Evolutionary conservation across 305 asterid genomes (phyloP).

Genomic region (Striga hermonthica): DNA sequence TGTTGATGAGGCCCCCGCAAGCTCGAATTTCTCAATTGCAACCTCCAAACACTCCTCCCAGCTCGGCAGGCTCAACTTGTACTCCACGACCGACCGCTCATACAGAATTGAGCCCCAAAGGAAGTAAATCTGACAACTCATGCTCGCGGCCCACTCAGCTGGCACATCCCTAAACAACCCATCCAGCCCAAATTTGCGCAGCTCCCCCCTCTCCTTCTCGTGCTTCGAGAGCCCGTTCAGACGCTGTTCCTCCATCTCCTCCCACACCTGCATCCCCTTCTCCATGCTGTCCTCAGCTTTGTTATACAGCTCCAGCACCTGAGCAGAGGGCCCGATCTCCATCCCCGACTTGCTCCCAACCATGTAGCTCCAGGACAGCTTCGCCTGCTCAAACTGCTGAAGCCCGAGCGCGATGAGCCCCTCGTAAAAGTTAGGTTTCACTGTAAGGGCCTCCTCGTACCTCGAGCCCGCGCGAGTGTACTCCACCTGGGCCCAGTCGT

Average conservation of each 20-base stretch:
- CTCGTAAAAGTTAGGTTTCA: conserved; percentile 88
- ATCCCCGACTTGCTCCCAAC: conserved; percentile 52
- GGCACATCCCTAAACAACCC: conserved; percentile 54
- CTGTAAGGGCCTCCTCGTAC: conserved; percentile 71
- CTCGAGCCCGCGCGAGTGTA: conserved; percentile 63
- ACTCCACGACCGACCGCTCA: conserved; percentile 89
- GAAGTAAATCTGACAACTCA: conserved; percentile 78
- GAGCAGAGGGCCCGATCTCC: conserved; percentile 49
- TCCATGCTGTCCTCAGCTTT: conserved; percentile 95
- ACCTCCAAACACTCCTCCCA: conserved; percentile 97
- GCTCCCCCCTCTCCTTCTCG: conserved; percentile 58
- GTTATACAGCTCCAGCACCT: conserved; percentile 76
- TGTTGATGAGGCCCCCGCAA: conserved; percentile 75
- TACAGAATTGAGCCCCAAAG: conserved; percentile 87
- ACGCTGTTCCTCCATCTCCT: conserved; percentile 86
- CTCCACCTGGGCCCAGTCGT: conserved; percentile 70
- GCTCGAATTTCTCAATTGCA: conserved; percentile 83
- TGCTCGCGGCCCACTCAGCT: conserved; percentile 52
- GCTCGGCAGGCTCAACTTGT: conserved; percentile 69
- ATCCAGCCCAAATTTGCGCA: conserved; percentile 62
- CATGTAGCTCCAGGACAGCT: conserved; percentile 70
- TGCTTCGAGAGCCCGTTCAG: conserved; percentile 73
- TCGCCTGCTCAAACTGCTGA: conserved; percentile 83
- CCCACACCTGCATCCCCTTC: conserved; percentile 88
- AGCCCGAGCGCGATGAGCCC: conserved; percentile 90